Conservation (phyloP, 768 basidiomycete genomes). For the Lentinula edodes region DNA sequence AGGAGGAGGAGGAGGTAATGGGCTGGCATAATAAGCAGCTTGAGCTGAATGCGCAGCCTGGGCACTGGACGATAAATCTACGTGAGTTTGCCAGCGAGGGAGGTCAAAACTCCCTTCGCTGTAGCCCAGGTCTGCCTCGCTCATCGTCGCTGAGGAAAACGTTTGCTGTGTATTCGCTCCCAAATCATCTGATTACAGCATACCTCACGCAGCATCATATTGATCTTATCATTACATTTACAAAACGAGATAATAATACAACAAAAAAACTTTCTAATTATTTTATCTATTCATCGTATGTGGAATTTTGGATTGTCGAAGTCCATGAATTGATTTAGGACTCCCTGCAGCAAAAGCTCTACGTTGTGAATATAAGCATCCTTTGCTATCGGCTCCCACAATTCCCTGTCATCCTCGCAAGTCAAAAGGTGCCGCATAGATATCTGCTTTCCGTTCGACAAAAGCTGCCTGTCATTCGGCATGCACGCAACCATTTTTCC, state of each 20-base stretch:
- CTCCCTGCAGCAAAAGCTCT: slow-evolving; percentile 61
- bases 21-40: slow-evolving; percentile 45
- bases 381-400: slow-evolving; percentile 60
- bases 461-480: slow-evolving; percentile 27
- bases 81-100: slow-evolving; percentile 64
- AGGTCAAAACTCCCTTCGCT: slow-evolving; percentile 57
- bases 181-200: slow-evolving; percentile 3
- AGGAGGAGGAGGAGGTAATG: slow-evolving; percentile 47
- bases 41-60: slow-evolving; percentile 51
- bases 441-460: background rate
- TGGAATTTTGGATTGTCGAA: slow-evolving; percentile 45
- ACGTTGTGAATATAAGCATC: slow-evolving; percentile 58
- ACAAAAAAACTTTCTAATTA: background rate
- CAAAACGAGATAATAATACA: background rate
- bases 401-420: slow-evolving; percentile 51
- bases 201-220: background rate
- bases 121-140: slow-evolving; percentile 7
- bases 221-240: background rate
- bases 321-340: slow-evolving; percentile 61
- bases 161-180: slow-evolving; percentile 6
- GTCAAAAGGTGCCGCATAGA: slow-evolving; percentile 51
- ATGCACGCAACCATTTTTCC: slow-evolving; percentile 42
- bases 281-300: slow-evolving; percentile 19
- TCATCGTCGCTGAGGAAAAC: slow-evolving; percentile 4
- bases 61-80: slow-evolving; percentile 44